phyloP scores from a whole-genome alignment of 441 rosid species.

The Erodium texanum region DNA sequence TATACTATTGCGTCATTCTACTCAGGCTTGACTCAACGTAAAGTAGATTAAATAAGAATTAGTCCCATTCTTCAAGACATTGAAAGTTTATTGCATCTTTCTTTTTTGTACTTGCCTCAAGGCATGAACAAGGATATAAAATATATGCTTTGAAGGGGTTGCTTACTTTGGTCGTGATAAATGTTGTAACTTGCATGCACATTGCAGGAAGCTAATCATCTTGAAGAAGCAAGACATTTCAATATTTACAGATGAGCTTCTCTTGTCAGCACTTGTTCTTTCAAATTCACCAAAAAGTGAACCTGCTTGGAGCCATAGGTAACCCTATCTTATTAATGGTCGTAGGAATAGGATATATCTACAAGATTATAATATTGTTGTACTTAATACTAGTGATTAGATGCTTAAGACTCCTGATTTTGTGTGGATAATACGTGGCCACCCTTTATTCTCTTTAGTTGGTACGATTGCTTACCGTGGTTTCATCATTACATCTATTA shows the following conservation, averaged over 20 bases:
- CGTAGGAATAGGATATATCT: neutral
- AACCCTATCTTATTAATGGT: neutral
- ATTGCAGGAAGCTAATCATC: slow-evolving; percentile 54
- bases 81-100: neutral
- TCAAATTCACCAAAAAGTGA: slow-evolving; percentile 85
- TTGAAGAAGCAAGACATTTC: slow-evolving; percentile 37
- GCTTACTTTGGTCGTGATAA: slow-evolving; percentile 15
- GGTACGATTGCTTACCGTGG: neutral
- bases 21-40: too few relatives aligned
- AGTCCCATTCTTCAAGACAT: neutral
- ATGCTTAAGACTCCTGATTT: neutral
- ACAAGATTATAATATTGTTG: neutral
- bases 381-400: neutral
- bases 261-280: slow-evolving; percentile 63
- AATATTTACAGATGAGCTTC: slow-evolving; percentile 61
- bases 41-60: neutral
- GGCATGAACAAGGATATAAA: neutral
- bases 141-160: slow-evolving; percentile 2
- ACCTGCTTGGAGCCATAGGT: slow-evolving; percentile 94
- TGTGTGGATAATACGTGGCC: neutral
- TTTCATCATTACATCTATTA: neutral
- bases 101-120: neutral
- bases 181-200: slow-evolving; percentile 15
- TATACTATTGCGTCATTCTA: neutral
- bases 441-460: neutral